These are phyloP conservation scores for Kluyveromyces aestuarii DNA, from an alignment of 805 yeast genomes.

Conservation along the genomic window DNA sequence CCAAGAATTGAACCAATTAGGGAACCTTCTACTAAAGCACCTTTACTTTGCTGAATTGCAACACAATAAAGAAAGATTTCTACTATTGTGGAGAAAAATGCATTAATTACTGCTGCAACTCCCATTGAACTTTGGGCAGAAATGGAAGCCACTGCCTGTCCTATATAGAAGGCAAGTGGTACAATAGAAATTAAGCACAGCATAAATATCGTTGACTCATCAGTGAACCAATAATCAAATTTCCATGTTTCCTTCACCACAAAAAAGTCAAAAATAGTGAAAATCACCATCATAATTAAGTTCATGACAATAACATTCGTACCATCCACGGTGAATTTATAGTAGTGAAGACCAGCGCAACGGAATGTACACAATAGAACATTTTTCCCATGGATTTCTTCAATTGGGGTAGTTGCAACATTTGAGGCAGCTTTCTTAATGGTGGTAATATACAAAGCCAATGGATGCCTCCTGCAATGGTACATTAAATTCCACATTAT, in stretches of 20 bases:
- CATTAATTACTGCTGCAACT: slow-evolving; percentile 95
- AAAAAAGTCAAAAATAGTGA: slow-evolving; percentile 74
- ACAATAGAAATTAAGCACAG: slow-evolving; percentile 76
- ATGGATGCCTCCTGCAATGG: slow-evolving; percentile 83
- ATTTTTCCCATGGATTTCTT: slow-evolving; percentile 33
- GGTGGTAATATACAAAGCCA: slow-evolving; percentile 69
- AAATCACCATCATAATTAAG: slow-evolving; percentile 65
- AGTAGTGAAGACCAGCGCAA: slow-evolving; percentile 86
- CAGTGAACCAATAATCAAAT: slow-evolving; percentile 31
- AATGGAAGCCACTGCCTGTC: slow-evolving; percentile 98
- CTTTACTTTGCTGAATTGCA: slow-evolving; percentile 78
- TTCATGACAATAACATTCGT: slow-evolving; percentile 90
- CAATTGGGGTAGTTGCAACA: slow-evolving; percentile 6
- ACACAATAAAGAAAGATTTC: slow-evolving; percentile 90
- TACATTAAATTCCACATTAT: slow-evolving; percentile 56
- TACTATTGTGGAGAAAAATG: slow-evolving; percentile 92
- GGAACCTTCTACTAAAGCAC: slow-evolving; percentile 88
- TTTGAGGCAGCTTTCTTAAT: slow-evolving; percentile 33
- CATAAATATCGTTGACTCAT: slow-evolving; percentile 58
- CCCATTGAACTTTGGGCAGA: slow-evolving; percentile 99
- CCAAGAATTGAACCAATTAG: slow-evolving; percentile 90
- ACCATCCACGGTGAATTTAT: slow-evolving; percentile 93
- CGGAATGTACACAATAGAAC: slow-evolving; percentile 85
- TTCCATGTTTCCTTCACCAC: slow-evolving; percentile 42
- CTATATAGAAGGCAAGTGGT: slow-evolving; percentile 93